Percentiles rank a stretch among this genome's conserved stretches.
These are phyloP conservation scores for Effrenium voratum DNA, from an alignment of 73 alveolate genomes.

Conservation along the genomic window DNA sequence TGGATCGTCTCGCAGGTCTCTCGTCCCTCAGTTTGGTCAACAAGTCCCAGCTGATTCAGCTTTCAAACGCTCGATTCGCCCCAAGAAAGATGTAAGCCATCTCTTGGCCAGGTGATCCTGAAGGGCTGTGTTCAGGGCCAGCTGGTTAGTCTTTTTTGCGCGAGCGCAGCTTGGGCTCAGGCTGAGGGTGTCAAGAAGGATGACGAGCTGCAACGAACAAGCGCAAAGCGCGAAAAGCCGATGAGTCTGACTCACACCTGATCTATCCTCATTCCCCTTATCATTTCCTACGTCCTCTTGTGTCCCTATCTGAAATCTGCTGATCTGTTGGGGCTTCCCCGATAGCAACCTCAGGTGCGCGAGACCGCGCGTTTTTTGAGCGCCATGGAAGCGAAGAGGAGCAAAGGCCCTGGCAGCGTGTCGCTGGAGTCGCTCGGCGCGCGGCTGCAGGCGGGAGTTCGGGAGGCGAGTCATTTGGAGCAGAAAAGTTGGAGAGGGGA, in stretches of 20 bases:
- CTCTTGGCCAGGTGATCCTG: too few relatives aligned
- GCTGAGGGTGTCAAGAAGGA: too few relatives aligned
- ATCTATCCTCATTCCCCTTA: neutral
- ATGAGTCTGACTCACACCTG: neutral
- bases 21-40: too few relatives aligned
- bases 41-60: too few relatives aligned
- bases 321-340: neutral
- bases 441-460: conserved; percentile 29
- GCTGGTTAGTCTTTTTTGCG: too few relatives aligned
- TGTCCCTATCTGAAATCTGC: neutral
- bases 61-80: too few relatives aligned
- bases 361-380: neutral
- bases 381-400: conserved; percentile 52
- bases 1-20: too few relatives aligned
- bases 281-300: neutral
- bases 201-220: too few relatives aligned
- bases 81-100: too few relatives aligned
- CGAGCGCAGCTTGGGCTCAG: too few relatives aligned
- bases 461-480: neutral
- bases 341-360: neutral
- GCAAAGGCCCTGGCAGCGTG: conserved; percentile 59
- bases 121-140: too few relatives aligned
- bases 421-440: conserved; percentile 35
- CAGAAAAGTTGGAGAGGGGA: neutral
- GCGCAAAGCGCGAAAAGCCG: neutral